These are phyloP conservation scores for Cicer yamashitae DNA, from an alignment of 306 rosid genomes.

Conservation along the genomic window DNA sequence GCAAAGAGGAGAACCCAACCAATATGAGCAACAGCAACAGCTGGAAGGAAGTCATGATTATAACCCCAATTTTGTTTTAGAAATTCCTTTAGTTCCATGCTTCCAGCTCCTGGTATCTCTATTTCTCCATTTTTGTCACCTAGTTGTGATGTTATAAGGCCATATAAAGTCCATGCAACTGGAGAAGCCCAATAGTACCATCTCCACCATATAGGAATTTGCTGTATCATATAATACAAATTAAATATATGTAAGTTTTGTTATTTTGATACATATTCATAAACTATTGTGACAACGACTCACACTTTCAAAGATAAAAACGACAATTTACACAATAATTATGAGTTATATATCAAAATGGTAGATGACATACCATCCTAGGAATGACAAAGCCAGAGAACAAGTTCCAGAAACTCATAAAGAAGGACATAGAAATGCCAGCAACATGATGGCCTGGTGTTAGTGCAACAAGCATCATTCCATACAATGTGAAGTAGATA, in stretches of 20 bases:
- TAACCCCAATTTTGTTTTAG: conserved; percentile 53
- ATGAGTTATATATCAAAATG: conserved; percentile 1
- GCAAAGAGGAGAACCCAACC: conserved; percentile 72
- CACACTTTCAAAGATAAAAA: background rate
- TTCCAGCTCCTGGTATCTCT: conserved; percentile 46
- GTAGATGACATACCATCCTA: conserved; percentile 55
- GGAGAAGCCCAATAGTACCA: conserved; percentile 63
- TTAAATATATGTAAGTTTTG: background rate
- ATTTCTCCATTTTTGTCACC: conserved; percentile 35
- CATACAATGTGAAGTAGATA: conserved; percentile 73
- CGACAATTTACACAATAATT: background rate
- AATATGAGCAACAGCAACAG: conserved; percentile 57
- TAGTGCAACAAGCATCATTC: conserved; percentile 81
- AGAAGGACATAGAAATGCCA: conserved; percentile 64
- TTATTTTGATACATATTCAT: background rate
- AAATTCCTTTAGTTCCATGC: background rate
- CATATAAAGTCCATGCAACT: conserved; percentile 47
- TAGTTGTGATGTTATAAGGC: conserved; percentile 45
- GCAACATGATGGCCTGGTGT: conserved; percentile 76
- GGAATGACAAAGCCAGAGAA: conserved; percentile 58
- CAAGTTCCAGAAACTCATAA: conserved; percentile 74
- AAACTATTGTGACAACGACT: background rate
- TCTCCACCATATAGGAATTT: conserved; percentile 80
- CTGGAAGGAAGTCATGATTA: conserved; percentile 59
- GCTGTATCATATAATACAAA: conserved; percentile 46